Conservation (phyloP, 805 yeast genomes). For the Kregervanrija delftensis region DNA sequence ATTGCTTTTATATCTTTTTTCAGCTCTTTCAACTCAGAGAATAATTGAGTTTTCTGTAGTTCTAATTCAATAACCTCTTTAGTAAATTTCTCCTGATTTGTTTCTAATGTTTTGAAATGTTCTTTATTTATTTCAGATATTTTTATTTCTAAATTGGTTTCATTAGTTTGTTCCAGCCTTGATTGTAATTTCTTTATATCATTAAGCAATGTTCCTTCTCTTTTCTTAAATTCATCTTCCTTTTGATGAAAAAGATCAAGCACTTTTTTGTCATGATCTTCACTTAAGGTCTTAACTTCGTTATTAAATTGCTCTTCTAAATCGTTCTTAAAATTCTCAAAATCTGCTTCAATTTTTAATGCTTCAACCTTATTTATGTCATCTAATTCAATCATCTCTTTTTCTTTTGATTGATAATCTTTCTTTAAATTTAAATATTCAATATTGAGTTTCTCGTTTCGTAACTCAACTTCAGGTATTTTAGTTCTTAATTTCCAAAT, state of each 20-base stretch:
- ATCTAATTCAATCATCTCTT: constrained; percentile 24
- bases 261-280: constrained; percentile 20
- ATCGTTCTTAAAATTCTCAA: constrained; percentile 29
- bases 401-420: constrained; percentile 23
- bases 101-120: too few relatives aligned
- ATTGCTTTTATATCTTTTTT: too few relatives aligned
- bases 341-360: constrained; percentile 26
- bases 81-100: too few relatives aligned
- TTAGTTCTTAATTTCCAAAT: constrained; percentile 21
- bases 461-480: constrained; percentile 22
- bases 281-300: constrained; percentile 19
- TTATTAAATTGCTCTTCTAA: constrained; percentile 24
- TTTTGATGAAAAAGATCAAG: constrained; percentile 32
- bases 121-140: constrained; percentile 16
- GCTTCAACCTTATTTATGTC: constrained; percentile 20
- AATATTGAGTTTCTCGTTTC: constrained; percentile 25
- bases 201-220: constrained; percentile 17
- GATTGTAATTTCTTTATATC: constrained; percentile 22
- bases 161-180: constrained; percentile 7
- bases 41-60: background rate
- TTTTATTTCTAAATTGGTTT: constrained; percentile 26
- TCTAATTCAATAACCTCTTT: constrained; percentile 1
- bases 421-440: constrained; percentile 11
- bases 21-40: background rate
- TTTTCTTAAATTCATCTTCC: constrained; percentile 24